Evolutionary conservation across 352 stramenopile genomes (phyloP).

Genomic region (Phytophthora meadii): DNA sequence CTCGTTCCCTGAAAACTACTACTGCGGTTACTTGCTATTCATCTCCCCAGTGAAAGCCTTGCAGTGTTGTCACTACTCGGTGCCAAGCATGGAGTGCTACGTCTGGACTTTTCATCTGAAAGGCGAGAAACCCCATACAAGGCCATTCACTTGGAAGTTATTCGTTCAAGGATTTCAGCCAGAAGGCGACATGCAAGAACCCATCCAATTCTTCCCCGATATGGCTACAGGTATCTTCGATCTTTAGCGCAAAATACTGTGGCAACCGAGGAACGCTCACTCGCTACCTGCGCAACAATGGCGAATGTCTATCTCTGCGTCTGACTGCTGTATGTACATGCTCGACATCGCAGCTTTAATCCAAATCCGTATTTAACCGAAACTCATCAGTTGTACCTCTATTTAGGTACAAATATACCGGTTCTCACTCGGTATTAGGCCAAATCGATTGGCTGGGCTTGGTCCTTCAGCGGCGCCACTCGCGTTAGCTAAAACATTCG

Average conservation of each 20-base stretch:
- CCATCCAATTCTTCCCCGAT: not conserved
- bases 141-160: no score
- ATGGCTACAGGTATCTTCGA: conserved; percentile 2
- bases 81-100: not conserved
- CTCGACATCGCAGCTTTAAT: no score
- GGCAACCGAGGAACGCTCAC: no score
- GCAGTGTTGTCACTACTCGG: not conserved
- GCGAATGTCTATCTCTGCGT: no score
- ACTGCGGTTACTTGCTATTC: not conserved
- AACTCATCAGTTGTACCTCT: not conserved
- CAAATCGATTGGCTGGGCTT: conserved; percentile 44
- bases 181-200: not conserved
- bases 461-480: conserved; percentile 12
- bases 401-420: conserved; percentile 15
- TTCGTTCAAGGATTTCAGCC: no score
- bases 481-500: conserved; percentile 25
- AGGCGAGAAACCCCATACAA: conserved; percentile 16
- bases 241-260: not conserved
- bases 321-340: no score
- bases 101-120: conserved; percentile 8
- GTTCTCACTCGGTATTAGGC: conserved; percentile 8
- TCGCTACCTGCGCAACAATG: no score
- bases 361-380: not conserved
- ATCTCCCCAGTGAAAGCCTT: not conserved
- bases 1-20: no score